These are phyloP conservation scores for Conringia planisiliqua DNA, from an alignment of 345 rosid genomes.

Conservation along the genomic window DNA sequence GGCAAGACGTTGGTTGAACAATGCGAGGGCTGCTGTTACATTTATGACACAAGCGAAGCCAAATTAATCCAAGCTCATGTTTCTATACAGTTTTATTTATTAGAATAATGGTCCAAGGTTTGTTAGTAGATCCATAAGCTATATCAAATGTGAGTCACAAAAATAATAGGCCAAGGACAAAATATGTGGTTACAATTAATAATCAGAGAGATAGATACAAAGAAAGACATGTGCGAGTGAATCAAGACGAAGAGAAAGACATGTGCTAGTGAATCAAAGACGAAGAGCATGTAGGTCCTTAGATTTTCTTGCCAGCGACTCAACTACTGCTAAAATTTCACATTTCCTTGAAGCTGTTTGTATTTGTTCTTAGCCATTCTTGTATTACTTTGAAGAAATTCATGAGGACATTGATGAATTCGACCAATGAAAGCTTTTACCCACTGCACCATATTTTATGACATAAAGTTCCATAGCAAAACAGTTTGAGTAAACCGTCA, in stretches of 20 bases:
- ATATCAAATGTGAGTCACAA: neutral
- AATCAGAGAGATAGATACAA: neutral
- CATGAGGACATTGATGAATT: neutral
- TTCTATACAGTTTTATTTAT: neutral
- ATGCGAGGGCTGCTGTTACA: neutral
- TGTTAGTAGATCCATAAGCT: neutral
- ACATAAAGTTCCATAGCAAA: too few relatives aligned
- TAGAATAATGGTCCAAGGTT: neutral
- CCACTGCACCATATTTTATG: neutral
- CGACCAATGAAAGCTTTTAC: neutral
- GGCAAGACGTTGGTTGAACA: too few relatives aligned
- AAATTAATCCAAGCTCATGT: neutral
- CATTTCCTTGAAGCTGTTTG: neutral
- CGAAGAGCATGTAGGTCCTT: neutral
- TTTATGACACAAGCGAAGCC: neutral
- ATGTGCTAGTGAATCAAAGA: neutral
- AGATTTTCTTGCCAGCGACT: neutral
- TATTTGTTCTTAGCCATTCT: neutral
- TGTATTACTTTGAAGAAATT: neutral
- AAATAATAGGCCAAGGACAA: neutral
- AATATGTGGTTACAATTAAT: neutral
- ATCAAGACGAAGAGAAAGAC: neutral
- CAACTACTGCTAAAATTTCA: neutral
- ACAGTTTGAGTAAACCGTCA: too few relatives aligned
- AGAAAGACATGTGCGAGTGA: neutral